Percentiles rank a stretch among this genome's conserved stretches.
These are phyloP conservation scores for Pleurozium schreberi DNA, from an alignment of 225 moss, liverwort and hornwort species.

Conservation along the genomic window DNA sequence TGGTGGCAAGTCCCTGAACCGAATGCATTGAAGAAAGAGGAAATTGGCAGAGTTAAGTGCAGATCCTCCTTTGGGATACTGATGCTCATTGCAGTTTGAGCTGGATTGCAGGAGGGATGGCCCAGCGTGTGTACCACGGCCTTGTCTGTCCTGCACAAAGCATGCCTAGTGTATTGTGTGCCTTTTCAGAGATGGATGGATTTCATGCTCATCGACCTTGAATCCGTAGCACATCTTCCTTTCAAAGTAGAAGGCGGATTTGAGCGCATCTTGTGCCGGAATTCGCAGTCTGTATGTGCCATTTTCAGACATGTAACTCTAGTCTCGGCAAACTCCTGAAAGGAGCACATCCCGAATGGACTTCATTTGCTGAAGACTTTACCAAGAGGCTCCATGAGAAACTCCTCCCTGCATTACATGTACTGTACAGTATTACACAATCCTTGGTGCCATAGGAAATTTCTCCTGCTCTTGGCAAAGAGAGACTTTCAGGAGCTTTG, in stretches of 20 bases:
- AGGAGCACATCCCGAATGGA: too few species aligned
- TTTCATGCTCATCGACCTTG: neutral
- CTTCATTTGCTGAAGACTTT: too few species aligned
- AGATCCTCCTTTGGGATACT: neutral
- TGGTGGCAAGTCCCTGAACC: too few species aligned
- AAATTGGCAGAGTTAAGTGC: too few species aligned
- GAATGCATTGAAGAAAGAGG: too few species aligned
- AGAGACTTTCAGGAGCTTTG: too few species aligned
- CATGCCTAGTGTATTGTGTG: neutral
- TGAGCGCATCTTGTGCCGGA: neutral
- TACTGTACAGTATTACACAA: too few species aligned
- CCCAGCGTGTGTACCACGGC: neutral
- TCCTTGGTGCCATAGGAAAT: too few species aligned
- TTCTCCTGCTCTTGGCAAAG: too few species aligned
- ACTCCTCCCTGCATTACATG: too few species aligned
- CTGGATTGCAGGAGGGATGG: neutral
- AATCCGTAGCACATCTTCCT: neutral
- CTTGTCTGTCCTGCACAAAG: neutral
- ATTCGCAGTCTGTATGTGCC: neutral
- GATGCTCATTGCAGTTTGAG: neutral
- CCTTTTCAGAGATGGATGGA: neutral
- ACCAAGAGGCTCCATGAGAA: too few species aligned
- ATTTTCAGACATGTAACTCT: neutral
- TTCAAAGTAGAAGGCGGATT: neutral
- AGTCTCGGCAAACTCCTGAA: neutral